Percentiles rank a stretch among this genome's conserved stretches.
These are phyloP conservation scores for Botrytis hyacinthi DNA, from an alignment of 2,329 filamentous ascomycete species.

Conservation along the genomic window DNA sequence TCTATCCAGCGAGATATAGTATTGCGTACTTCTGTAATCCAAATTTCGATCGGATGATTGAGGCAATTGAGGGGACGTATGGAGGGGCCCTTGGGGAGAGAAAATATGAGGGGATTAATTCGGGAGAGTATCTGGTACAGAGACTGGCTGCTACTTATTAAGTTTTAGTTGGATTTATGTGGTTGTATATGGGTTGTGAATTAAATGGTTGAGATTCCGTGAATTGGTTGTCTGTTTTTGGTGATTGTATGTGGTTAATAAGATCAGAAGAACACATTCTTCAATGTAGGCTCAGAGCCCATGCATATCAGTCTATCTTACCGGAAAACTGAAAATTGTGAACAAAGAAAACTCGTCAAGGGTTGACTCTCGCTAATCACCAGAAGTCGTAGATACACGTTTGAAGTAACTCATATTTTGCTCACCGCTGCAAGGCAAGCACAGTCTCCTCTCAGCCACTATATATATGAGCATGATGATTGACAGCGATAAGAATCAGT, in stretches of 20 bases:
- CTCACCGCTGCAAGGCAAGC: not conserved
- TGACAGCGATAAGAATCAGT: not conserved
- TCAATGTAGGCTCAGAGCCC: not conserved
- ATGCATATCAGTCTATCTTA: not conserved
- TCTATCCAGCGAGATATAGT: slow-evolving; percentile 76
- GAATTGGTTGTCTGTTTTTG: not conserved
- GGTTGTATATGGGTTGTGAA: no score
- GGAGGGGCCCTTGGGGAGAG: slow-evolving; percentile 58
- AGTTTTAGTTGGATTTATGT: not conserved
- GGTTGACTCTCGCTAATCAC: not conserved
- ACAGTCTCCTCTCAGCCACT: not conserved
- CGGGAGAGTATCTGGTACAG: slow-evolving; percentile 77
- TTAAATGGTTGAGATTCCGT: not conserved
- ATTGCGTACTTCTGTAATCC: slow-evolving; percentile 82
- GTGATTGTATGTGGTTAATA: not conserved
- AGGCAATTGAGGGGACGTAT: slow-evolving; percentile 65
- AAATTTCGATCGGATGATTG: slow-evolving; percentile 60
- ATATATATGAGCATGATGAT: not conserved
- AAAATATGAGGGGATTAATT: slow-evolving; percentile 76
- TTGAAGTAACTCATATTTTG: not conserved
- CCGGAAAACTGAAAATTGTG: not conserved
- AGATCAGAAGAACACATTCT: not conserved
- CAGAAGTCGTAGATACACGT: no score
- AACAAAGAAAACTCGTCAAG: not conserved
- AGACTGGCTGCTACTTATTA: slow-evolving; percentile 73